Conservation (phyloP, 306 rosid species). For the Quercus cerris region DNA sequence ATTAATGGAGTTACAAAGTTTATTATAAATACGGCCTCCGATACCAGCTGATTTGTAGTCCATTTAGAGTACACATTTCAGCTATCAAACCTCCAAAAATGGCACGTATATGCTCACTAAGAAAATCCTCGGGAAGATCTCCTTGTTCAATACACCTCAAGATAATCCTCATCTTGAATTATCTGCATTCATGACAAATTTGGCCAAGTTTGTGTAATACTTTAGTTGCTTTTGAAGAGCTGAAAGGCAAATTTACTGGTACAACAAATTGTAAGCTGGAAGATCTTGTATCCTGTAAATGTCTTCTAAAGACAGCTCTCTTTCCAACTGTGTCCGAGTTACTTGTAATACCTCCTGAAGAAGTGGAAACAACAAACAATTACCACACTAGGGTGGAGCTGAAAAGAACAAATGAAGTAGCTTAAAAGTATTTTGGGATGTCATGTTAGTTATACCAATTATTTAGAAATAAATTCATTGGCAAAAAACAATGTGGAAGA, state of each 20-base stretch:
- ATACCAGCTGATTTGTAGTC: neutral
- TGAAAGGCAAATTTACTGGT: conserved; percentile 32
- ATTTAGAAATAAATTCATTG: neutral
- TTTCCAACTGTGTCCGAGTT: conserved; percentile 77
- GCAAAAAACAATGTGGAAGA: neutral
- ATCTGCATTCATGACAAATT: neutral
- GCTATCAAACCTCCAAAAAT: neutral
- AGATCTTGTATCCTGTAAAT: conserved; percentile 65
- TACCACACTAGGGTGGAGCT: neutral
- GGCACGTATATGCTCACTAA: neutral
- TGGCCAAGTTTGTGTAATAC: neutral
- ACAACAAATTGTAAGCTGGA: conserved; percentile 85
- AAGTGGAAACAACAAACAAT: conserved; percentile 18
- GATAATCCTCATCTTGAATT: neutral
- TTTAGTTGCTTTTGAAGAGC: conserved; percentile 11
- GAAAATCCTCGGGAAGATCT: neutral
- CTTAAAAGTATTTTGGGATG: neutral
- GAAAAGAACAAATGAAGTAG: neutral
- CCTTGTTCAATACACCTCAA: neutral
- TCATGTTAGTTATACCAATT: neutral
- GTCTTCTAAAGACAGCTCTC: conserved; percentile 86
- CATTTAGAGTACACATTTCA: neutral
- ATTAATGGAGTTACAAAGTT: neutral
- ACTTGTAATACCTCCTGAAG: conserved; percentile 84
- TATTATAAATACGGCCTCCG: neutral